These are phyloP conservation scores for Solanum chiquidenum DNA, from an alignment of 257 asterid species.

Conservation along the genomic window DNA sequence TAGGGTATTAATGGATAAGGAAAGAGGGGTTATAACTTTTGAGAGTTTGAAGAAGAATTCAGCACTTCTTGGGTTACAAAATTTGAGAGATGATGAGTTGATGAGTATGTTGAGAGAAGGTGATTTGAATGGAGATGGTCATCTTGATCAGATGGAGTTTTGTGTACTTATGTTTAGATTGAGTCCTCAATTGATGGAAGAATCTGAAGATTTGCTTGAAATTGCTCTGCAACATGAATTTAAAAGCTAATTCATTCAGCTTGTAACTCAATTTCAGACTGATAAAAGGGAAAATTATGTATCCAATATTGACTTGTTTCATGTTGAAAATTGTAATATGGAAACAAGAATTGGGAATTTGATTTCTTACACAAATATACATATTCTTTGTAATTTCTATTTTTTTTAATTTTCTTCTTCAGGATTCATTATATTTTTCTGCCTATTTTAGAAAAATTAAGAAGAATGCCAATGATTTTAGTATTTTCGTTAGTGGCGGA, in stretches of 20 bases:
- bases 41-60: slow-evolving; percentile 71
- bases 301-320: not conserved
- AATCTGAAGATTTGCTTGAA: slow-evolving; percentile 43
- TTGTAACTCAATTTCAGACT: not conserved
- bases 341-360: not conserved
- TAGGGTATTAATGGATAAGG: slow-evolving; percentile 48
- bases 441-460: not conserved
- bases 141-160: slow-evolving; percentile 67
- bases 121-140: slow-evolving; percentile 58
- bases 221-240: slow-evolving; percentile 25
- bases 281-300: not conserved
- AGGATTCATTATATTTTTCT: not conserved
- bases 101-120: slow-evolving; percentile 62
- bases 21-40: slow-evolving; percentile 52
- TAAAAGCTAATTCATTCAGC: not conserved
- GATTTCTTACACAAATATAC: not conserved
- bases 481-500: too few species aligned
- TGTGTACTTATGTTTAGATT: slow-evolving; percentile 82
- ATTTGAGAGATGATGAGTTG: slow-evolving; percentile 56
- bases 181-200: slow-evolving; percentile 69
- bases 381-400: not conserved
- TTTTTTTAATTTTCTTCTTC: not conserved
- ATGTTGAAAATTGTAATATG: not conserved
- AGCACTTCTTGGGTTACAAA: slow-evolving; percentile 53
- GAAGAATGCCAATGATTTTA: too few species aligned